Conservation (phyloP, 495 filamentous ascomycete genomes). For the Tuber microsphaerosporum region DNA sequence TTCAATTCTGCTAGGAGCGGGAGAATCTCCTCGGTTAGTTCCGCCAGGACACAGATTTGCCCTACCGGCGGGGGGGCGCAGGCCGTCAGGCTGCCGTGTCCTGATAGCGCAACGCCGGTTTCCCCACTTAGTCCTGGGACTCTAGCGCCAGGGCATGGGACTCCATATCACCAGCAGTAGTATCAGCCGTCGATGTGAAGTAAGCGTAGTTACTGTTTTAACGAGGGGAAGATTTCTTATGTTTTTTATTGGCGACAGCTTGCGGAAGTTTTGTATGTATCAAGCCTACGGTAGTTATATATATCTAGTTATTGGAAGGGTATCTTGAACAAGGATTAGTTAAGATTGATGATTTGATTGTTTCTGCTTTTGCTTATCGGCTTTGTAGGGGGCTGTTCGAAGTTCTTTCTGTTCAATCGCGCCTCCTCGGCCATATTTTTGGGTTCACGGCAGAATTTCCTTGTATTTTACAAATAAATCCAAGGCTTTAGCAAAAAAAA, state of each 20-base stretch:
- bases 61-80: neutral
- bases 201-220: neutral
- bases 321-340: neutral
- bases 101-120: too few relatives aligned
- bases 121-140: too few relatives aligned
- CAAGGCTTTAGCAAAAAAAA: too few relatives aligned
- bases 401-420: too few relatives aligned
- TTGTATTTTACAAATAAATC: too few relatives aligned
- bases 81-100: neutral
- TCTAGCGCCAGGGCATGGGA: too few relatives aligned
- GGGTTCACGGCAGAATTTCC: too few relatives aligned
- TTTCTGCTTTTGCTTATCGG: neutral
- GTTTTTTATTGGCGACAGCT: neutral
- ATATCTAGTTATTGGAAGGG: neutral
- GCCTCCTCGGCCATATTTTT: too few relatives aligned
- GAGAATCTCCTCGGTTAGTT: neutral
- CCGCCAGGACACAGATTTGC: neutral
- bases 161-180: too few relatives aligned
- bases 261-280: neutral
- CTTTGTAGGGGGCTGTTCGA: too few relatives aligned
- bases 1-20: neutral
- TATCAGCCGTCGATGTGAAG: too few relatives aligned
- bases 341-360: too few relatives aligned
- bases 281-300: neutral
- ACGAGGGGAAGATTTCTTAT: neutral